Conservation (phyloP, 176 grass and related monocot species). For the Echinochloa phyllopogon region DNA sequence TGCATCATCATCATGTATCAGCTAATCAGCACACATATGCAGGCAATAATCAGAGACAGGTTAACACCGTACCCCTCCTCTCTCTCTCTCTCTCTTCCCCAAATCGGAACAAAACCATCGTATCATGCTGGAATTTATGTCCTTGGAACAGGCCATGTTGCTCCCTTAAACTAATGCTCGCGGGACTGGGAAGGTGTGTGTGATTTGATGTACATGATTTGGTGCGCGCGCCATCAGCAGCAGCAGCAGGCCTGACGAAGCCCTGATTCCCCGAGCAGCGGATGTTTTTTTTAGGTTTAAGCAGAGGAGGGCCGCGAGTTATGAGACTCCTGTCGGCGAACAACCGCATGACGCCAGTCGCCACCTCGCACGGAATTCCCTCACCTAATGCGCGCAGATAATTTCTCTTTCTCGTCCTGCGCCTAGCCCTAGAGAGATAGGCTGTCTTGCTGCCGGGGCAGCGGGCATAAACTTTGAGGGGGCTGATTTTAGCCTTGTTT, state of each 20-base stretch:
- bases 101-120: conserved; percentile 48
- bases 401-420: conserved; percentile 6
- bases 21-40: not conserved
- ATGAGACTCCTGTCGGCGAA: conserved; percentile 56
- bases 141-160: conserved; percentile 28
- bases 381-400: conserved; percentile 52
- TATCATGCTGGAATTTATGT: conserved; percentile 71
- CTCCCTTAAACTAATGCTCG: conserved; percentile 40
- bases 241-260: not conserved
- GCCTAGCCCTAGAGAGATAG: conserved; percentile 32
- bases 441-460: conserved; percentile 4
- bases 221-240: not conserved
- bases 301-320: conserved; percentile 35
- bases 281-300: conserved; percentile 46
- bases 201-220: conserved; percentile 57
- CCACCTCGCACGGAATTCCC: conserved; percentile 59
- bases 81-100: not conserved
- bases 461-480: not conserved
- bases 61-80: not conserved
- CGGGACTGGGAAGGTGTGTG: conserved; percentile 21
- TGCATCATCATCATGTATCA: not conserved
- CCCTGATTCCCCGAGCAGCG: conserved; percentile 4
- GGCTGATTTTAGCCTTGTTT: too few species aligned
- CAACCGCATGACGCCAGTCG: conserved; percentile 47
- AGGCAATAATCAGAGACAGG: not conserved